These are phyloP conservation scores for Boletellus sp. DNA, from an alignment of 768 basidiomycete genomes.

Conservation along the genomic window DNA sequence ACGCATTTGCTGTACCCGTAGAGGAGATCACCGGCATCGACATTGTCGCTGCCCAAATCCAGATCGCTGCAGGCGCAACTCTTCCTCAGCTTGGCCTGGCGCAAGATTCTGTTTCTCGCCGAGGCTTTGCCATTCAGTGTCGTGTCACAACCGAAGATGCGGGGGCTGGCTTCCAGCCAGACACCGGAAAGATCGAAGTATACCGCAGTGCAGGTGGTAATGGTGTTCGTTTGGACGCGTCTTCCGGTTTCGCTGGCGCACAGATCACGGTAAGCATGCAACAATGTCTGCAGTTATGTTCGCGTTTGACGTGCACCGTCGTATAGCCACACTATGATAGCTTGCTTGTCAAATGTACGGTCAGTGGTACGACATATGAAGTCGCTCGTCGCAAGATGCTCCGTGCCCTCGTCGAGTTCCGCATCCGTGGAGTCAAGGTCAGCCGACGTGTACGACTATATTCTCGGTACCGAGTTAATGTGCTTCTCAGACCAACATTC, in stretches of 20 bases:
- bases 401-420: constrained; percentile 98
- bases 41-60: constrained; percentile 98
- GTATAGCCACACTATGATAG: constrained; percentile 94
- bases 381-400: constrained; percentile 99
- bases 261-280: constrained; percentile 83
- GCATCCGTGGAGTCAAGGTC: constrained; percentile 97
- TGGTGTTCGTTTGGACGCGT: constrained; percentile 94
- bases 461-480: not conserved
- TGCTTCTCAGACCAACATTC: constrained; percentile 83
- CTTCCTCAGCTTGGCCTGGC: constrained; percentile 92
- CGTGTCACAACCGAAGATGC: constrained; percentile 98
- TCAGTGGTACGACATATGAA: constrained; percentile 96
- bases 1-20: constrained; percentile 29
- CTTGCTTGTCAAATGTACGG: constrained; percentile 92
- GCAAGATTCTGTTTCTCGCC: constrained; percentile 92
- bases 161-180: constrained; percentile 89
- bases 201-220: constrained; percentile 99
- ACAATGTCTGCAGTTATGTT: not conserved
- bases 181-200: constrained; percentile 98
- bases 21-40: constrained; percentile 99
- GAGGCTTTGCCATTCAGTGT: constrained; percentile 97
- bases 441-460: not conserved
- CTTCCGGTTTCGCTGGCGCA: constrained; percentile 96
- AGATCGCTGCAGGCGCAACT: constrained; percentile 98
- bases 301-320: not conserved